phyloP scores from a whole-genome alignment of 2,329 filamentous ascomycete species.

The Aspergillus fumigatiaffinis region DNA sequence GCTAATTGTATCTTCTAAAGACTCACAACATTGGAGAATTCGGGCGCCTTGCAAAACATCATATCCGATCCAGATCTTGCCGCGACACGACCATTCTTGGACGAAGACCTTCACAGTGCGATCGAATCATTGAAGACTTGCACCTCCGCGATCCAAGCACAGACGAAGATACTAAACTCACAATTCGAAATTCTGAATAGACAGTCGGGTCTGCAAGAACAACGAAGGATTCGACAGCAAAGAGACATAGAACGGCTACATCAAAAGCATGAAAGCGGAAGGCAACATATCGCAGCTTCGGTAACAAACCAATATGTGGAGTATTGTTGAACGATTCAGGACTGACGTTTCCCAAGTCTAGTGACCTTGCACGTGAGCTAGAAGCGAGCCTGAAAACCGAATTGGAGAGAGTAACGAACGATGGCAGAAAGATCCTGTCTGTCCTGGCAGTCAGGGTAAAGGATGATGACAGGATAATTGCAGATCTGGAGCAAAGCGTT shows the following conservation, averaged over 20 bases:
- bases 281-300: slow-evolving; percentile 29
- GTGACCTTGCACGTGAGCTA: slow-evolving; percentile 32
- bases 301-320: slow-evolving; percentile 19
- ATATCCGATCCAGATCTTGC: slow-evolving; percentile 24
- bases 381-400: slow-evolving; percentile 27
- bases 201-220: slow-evolving; percentile 20
- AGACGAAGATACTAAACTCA: slow-evolving; percentile 27
- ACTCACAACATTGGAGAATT: slow-evolving; percentile 32
- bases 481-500: slow-evolving; percentile 26
- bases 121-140: slow-evolving; percentile 36
- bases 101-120: slow-evolving; percentile 35
- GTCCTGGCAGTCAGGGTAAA: slow-evolving; percentile 31
- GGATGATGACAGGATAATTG: slow-evolving; percentile 34
- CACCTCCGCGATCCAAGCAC: slow-evolving; percentile 31
- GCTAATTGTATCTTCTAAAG: slow-evolving; percentile 14
- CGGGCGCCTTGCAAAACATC: slow-evolving; percentile 26
- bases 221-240: slow-evolving; percentile 19
- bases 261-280: slow-evolving; percentile 33
- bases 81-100: slow-evolving; percentile 35
- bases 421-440: slow-evolving; percentile 33
- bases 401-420: slow-evolving; percentile 27
- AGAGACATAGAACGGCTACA: slow-evolving; percentile 28
- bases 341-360: slow-evolving; percentile 26
- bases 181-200: slow-evolving; percentile 31
- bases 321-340: neutral